Percentiles rank a stretch among this genome's conserved stretches.
Evolutionary conservation across 2,329 filamentous ascomycete species (phyloP).

Genomic region (Aspergillus sp.): DNA sequence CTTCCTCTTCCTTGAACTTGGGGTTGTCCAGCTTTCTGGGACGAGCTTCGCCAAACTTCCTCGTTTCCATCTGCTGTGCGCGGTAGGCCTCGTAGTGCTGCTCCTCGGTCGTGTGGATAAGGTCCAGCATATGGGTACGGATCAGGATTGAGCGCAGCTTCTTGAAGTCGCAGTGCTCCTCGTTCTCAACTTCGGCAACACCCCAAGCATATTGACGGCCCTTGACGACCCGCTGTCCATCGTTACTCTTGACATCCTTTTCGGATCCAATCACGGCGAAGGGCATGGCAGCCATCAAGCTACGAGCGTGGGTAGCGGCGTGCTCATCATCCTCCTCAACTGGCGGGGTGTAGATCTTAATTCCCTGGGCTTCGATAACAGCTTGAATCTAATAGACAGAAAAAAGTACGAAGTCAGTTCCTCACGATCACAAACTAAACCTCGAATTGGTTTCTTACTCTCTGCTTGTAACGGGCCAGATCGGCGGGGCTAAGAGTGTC

Average conservation of each 20-base stretch:
- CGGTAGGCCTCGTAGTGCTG: conserved; percentile 99
- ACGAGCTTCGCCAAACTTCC: conserved; percentile 97
- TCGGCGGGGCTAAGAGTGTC: conserved; percentile 93
- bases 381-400: conserved; percentile 66
- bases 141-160: conserved; percentile 98
- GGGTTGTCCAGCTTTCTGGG: conserved; percentile 98
- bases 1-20: conserved; percentile 99
- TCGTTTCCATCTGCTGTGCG: conserved; percentile 98
- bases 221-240: conserved; percentile 89
- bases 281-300: conserved; percentile 93
- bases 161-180: conserved; percentile 99
- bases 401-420: background rate
- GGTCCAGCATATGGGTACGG: conserved; percentile 98
- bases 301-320: conserved; percentile 88
- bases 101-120: conserved; percentile 99
- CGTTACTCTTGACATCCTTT: conserved; percentile 96
- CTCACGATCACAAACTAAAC: background rate
- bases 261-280: conserved; percentile 98
- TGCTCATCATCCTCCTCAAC: conserved; percentile 98
- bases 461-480: conserved; percentile 88
- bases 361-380: conserved; percentile 96
- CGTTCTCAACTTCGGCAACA: conserved; percentile 98
- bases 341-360: conserved; percentile 98
- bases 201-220: conserved; percentile 99
- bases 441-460: conserved; percentile 53